Conservation (phyloP, 1,284 basidiomycete species). For the Malassezia nana region DNA sequence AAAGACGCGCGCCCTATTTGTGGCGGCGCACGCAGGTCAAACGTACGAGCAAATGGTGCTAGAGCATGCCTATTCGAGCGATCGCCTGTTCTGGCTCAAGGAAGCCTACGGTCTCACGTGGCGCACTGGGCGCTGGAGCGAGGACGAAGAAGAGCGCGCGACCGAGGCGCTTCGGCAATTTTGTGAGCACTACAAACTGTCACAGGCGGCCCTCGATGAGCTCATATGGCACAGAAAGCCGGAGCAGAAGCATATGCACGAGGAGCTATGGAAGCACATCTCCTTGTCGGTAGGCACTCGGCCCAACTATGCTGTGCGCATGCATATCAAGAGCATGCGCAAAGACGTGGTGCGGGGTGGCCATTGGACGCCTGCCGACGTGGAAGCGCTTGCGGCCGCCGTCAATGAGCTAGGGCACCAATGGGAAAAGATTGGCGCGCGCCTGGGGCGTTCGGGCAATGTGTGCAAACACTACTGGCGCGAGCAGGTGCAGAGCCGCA, state of each 20-base stretch:
- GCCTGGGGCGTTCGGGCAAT: constrained; percentile 18
- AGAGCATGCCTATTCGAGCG: constrained; percentile 19
- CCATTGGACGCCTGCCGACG: constrained; percentile 13
- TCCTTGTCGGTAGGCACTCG: constrained; percentile 16
- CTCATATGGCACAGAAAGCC: constrained; percentile 18
- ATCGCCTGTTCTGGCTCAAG: constrained; percentile 17
- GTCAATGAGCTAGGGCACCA: constrained; percentile 18
- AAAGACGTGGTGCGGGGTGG: constrained; percentile 18
- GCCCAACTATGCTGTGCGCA: constrained; percentile 19
- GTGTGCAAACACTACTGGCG: constrained; percentile 21
- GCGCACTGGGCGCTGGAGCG: constrained; percentile 19
- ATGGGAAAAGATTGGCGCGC: constrained; percentile 19
- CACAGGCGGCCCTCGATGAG: constrained; percentile 15
- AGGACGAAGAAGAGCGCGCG: constrained; percentile 17
- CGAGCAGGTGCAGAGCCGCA: constrained; percentile 16
- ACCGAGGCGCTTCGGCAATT: constrained; percentile 15
- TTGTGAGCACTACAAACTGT: constrained; percentile 15
- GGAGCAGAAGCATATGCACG: constrained; percentile 21
- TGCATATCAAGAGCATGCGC: constrained; percentile 20
- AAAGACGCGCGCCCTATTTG: constrained; percentile 16
- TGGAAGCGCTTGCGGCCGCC: constrained; percentile 11
- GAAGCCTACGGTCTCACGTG: constrained; percentile 17
- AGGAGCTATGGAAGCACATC: constrained; percentile 21
- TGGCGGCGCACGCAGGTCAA: constrained; percentile 16
- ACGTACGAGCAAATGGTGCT: constrained; percentile 21